Conservation (phyloP, 305 asterid genomes). For the Nicotiana rustica region DNA sequence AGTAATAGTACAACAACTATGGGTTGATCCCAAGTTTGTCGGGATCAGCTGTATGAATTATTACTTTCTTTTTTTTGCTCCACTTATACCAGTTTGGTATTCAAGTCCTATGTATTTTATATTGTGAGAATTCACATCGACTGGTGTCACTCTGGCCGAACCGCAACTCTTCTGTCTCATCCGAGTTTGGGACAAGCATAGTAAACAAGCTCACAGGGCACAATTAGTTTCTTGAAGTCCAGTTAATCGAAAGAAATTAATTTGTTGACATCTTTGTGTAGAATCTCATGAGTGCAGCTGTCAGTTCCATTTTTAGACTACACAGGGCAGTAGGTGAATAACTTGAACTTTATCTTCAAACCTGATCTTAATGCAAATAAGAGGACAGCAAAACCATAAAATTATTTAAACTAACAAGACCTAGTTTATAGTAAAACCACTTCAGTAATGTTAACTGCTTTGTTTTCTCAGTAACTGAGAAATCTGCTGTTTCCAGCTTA, state of each 20-base stretch:
- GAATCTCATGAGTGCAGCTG: background rate
- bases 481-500: conserved; percentile 1
- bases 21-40: background rate
- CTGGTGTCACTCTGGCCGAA: background rate
- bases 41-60: background rate
- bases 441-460: background rate
- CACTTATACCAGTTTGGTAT: background rate
- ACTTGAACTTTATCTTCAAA: background rate
- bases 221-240: background rate
- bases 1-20: background rate
- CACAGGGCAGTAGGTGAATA: background rate
- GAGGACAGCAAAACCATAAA: background rate
- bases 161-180: background rate
- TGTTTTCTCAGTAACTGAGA: background rate
- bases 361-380: background rate
- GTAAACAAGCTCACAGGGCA: background rate
- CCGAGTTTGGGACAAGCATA: background rate
- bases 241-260: background rate
- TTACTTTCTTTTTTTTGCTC: too few species aligned
- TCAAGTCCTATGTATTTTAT: background rate
- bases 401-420: background rate
- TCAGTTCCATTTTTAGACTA: background rate
- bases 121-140: background rate
- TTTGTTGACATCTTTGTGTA: background rate
- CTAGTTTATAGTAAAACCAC: background rate